These are phyloP conservation scores for Chlamydomonas schloesseri DNA, from an alignment of 139 green algal genomes.

Conservation along the genomic window DNA sequence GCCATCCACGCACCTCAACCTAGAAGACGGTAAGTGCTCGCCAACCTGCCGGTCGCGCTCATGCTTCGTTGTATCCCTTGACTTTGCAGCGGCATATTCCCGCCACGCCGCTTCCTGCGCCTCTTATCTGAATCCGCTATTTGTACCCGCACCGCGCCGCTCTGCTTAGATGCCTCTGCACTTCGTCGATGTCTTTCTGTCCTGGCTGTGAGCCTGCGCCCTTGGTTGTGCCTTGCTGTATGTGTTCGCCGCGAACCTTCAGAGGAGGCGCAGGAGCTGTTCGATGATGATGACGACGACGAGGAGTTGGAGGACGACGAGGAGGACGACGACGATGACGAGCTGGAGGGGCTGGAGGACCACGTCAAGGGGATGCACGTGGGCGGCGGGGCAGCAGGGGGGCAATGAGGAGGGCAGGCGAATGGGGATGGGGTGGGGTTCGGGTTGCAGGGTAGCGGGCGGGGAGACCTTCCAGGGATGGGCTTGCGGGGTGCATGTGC, in stretches of 20 bases:
- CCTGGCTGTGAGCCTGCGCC: background rate
- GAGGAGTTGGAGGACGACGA: slow-evolving; percentile 21
- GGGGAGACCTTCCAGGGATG: background rate
- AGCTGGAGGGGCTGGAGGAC: slow-evolving; percentile 45
- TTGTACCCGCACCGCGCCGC: no score
- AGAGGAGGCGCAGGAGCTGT: slow-evolving; percentile 16
- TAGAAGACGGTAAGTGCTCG: slow-evolving; percentile 10
- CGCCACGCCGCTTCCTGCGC: no score
- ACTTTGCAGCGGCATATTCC: no score
- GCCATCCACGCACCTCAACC: slow-evolving; percentile 37
- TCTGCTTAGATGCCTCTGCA: no score
- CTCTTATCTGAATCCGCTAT: no score
- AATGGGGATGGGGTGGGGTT: background rate
- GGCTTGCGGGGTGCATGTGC: no score
- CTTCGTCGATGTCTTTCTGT: no score
- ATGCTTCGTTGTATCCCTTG: no score
- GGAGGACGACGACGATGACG: slow-evolving; percentile 44
- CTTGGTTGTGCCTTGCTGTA: background rate
- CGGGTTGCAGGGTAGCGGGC: background rate
- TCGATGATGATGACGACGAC: slow-evolving; percentile 22
- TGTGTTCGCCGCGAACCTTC: background rate
- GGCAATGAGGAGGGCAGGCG: background rate
- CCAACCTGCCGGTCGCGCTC: no score
- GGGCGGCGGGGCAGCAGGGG: slow-evolving; percentile 22
- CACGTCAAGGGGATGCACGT: slow-evolving; percentile 44